Base-by-base conservation (phyloP, 2,329 filamentous ascomycete species). In the Esteya vermicola region DNA sequence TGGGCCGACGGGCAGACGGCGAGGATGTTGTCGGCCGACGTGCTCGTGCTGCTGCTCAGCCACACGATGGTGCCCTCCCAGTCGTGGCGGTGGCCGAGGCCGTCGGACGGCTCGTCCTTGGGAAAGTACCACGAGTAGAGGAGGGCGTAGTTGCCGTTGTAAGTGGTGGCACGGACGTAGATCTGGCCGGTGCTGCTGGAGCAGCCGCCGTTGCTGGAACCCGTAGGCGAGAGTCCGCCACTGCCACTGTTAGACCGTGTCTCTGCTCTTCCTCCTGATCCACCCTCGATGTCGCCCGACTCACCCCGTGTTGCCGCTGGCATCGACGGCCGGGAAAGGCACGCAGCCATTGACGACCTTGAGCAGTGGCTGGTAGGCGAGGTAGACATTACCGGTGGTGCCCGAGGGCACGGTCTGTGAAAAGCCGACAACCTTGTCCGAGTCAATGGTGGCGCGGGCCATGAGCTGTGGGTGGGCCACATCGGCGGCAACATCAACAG, bases 251-350 rank as follows among this genome's bases (percentile, higher is more conserved):
- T 6, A 20, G 18, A 7, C 9, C 7, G 9, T 25, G 9, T 12
- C 20, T 23, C n/a, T n/a, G n/a, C n/a, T n/a, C n/a, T n/a, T n/a
- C n/a, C n/a, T n/a, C n/a, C n/a, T n/a, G n/a, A n/a, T n/a, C n/a
- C n/a, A n/a, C n/a, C n/a, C n/a, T n/a, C n/a, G n/a, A n/a, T 10
- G 20, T 22, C 9, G n/a, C 4, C 4, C 16, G 6, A 20, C 60
- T 43, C 53, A 76, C 73, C 64, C 61, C 14, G 68, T 76, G 47
- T 78, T 63, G 3, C 75, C 75, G 0, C 57, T 53, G 1, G 62
- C 62, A 45, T 79, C 68, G 2, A 79, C 25, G 25, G 25, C 25
- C 8, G 25, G 25, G 13, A 26, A 26, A 13, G 25, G 25, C 13
- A 26, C 25, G 25, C 25, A 26, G 25, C 25, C 25, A 13, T 26